Evolutionary conservation across 2,329 filamentous ascomycete species (phyloP), one percentile per base, ranked within the genome.

Genomic region (Talaromyces atroroseus): DNA sequence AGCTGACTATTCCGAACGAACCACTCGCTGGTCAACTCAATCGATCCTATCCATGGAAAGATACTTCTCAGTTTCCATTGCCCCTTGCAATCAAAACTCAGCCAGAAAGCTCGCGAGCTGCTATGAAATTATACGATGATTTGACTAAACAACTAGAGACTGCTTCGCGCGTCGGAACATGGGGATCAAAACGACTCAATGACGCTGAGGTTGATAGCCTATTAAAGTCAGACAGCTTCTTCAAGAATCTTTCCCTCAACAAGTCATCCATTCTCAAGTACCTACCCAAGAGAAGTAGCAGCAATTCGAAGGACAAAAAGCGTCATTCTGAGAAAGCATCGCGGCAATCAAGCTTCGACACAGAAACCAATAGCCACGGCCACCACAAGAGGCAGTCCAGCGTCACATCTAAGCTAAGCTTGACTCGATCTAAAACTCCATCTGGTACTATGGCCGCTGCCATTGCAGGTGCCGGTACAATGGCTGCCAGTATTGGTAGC

Each of bases 91-190:
- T 68, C 14, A 59, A 66, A 60, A 59, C 67, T 58, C 80, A 83
- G 59, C 80, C 80, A n/a, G 66, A 68, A 42, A 81, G 74, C 8
- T 80, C 81, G 0, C 80, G 76, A 61, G 77, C 76, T 42, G 81
- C 81, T n/a, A 83, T 83, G 65, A 72, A 76, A 67, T 74, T 76
- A 42, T 84, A 78, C 61, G 66, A 73, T 32, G 69, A 73, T 60
- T 74, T 76, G 49, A 77, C 77, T 3, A 76, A 73, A 46, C 79
- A 82, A 53, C 70, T 80, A 16, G 81, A 83, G 51, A 77, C 76
- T 8, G 74, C 77, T 46, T 83, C 81, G 14, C 74, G 80, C 48
- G 74, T 77, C 47, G 81, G 80, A 18, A 84, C 81, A 10, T 76
- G 81, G 66, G 80, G 80, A 21, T 82, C 80, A 26, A 69, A 71